Evolutionary conservation across 116 monocot species (phyloP), one percentile per base, ranked within the genome.

Genomic region (Posidonia oceanica): DNA sequence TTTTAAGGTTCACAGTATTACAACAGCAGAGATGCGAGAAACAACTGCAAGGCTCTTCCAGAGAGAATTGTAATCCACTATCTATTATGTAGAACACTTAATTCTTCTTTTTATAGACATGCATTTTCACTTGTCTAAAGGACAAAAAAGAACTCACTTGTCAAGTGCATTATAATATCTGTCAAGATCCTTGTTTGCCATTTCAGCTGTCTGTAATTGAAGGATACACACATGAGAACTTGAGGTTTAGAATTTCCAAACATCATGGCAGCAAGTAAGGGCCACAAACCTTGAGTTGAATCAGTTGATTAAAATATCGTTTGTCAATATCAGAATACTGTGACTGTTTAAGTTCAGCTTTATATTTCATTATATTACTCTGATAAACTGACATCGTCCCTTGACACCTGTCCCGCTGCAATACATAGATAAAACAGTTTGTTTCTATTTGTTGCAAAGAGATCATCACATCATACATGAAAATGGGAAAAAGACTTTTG

Each of bases 291-390:
- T 98, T 98, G 42, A 98, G 98, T 80, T 98, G 93, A 63, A 98
- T 84, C 66, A 93, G 81, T 71, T 93, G 92, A 71, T 90, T 86
- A 65, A 82, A 90, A 67, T 98, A 90, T 64, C 90, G 76, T 72
- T 87, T 93, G 70, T 98, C 98, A 71, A 93, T 98, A 67, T 98
- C 93, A 68, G 84, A 86, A 67, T 93, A 98, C 75, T 90, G 93
- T 51, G 90, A 51, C 72, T 93, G 98, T 60, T 98, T 98, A 70
- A 93, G 93, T 22, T 90, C 98, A 66, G 84, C 74, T 74, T 90
- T 98, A 71, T 90, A 72, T 76, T 84, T 93, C 75, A 90, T 79
- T 63, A 93, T 75, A 78, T 93, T 93, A 70, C 83, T 98, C 68
- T 90, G 79, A 74, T 98, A 88, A 36, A 93, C 98, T 3, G 87